A percentile compares a stretch with the other conserved stretches of the same genome.
These are phyloP conservation scores for Starmerella kuoi DNA, from an alignment of 805 yeast species.

Conservation along the genomic window DNA sequence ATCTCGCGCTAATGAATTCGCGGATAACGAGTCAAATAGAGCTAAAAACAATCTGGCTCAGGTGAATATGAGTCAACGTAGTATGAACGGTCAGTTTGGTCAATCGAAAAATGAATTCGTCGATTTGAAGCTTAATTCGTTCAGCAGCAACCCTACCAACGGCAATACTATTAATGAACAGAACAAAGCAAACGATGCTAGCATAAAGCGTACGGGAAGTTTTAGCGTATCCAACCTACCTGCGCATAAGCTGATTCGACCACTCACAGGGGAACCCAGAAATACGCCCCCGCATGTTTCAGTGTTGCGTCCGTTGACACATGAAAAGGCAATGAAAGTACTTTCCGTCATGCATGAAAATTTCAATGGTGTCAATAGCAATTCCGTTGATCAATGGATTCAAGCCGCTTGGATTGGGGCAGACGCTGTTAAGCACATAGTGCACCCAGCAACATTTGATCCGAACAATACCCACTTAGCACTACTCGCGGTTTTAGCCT, in stretches of 20 bases:
- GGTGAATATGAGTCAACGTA: background rate
- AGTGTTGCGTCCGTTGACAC: background rate
- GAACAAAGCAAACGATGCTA: background rate
- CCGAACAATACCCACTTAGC: constrained; percentile 21
- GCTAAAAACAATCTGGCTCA: background rate
- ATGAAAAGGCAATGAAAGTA: constrained; percentile 8
- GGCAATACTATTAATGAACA: background rate
- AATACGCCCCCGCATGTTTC: background rate
- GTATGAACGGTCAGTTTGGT: no score
- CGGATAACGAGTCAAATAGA: background rate
- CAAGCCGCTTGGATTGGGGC: constrained; percentile 23
- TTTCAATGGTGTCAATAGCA: background rate
- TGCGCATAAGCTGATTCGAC: background rate
- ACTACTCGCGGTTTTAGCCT: constrained; percentile 23
- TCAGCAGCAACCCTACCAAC: background rate
- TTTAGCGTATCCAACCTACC: background rate
- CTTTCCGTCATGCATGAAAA: constrained; percentile 2
- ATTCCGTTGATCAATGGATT: constrained; percentile 4
- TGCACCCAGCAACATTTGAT: constrained; percentile 26
- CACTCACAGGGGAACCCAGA: background rate
- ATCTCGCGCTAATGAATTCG: constrained; percentile 7
- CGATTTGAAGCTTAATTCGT: no score
- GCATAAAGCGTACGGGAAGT: background rate
- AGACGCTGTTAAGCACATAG: constrained; percentile 18
- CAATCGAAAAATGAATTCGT: no score